Percentiles rank a stretch among this genome's conserved stretches.
phyloP scores from a whole-genome alignment of 179 eudicot species.

The Drosera spatulata region DNA sequence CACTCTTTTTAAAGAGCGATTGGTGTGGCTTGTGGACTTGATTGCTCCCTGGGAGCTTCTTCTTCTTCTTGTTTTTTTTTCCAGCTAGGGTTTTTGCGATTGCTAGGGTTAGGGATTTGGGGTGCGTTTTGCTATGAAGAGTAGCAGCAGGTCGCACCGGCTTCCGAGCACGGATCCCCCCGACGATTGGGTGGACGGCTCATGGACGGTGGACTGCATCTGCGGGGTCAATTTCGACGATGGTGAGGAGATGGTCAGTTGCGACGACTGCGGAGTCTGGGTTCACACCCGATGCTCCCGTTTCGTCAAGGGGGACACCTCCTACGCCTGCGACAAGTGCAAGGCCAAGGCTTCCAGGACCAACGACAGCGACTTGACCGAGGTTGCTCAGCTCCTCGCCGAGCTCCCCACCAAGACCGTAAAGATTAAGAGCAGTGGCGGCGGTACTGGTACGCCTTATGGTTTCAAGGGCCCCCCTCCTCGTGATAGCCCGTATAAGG shows the following conservation, averaged over 20 bases:
- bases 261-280: conserved; percentile 98
- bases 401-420: conserved; percentile 74
- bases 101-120: too few relatives aligned
- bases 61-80: too few relatives aligned
- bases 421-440: conserved; percentile 22
- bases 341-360: conserved; percentile 35
- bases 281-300: conserved; percentile 90
- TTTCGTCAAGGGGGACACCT: conserved; percentile 66
- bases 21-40: too few relatives aligned
- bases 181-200: conserved; percentile 88
- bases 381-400: conserved; percentile 84
- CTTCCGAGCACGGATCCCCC: conserved; percentile 44
- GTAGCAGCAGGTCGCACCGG: conserved; percentile 49
- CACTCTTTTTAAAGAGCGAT: too few relatives aligned
- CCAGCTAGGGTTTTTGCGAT: too few relatives aligned
- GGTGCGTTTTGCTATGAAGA: too few relatives aligned
- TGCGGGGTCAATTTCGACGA: conserved; percentile 93
- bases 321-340: conserved; percentile 83
- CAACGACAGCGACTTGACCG: conserved; percentile 62
- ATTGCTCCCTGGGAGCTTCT: too few relatives aligned
- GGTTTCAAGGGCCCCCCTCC: conserved; percentile 17
- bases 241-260: conserved; percentile 96
- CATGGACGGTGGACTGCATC: conserved; percentile 93
- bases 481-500: conserved; percentile 26
- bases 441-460: conserved; percentile 6